A percentile compares a stretch with the other conserved stretches of the same genome.
Evolutionary conservation across 495 filamentous ascomycete species (phyloP).

Genomic region (Penicillium steckii): DNA sequence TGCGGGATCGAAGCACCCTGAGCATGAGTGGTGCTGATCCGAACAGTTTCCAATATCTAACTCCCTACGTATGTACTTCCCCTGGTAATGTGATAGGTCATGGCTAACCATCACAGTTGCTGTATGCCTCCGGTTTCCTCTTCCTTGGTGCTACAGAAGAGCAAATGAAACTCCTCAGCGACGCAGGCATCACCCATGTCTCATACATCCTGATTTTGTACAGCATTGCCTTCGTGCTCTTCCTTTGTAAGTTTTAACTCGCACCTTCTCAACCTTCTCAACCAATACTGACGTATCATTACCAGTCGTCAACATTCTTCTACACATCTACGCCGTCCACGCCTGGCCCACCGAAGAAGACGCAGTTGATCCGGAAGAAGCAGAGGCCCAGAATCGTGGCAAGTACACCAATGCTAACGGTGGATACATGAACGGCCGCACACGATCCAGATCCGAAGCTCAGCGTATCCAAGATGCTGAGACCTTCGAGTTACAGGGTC

Average conservation of each 20-base stretch:
- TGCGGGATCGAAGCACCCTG: slow-evolving; percentile 65
- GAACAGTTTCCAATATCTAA: slow-evolving; percentile 90
- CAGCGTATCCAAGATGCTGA: slow-evolving; percentile 69
- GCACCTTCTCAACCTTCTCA: background rate
- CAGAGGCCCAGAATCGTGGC: slow-evolving; percentile 1
- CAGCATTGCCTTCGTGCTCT: slow-evolving; percentile 85
- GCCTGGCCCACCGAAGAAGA: slow-evolving; percentile 48
- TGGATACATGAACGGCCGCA: slow-evolving; percentile 55
- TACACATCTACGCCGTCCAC: slow-evolving; percentile 74
- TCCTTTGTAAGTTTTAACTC: slow-evolving; percentile 62
- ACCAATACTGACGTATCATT: background rate
- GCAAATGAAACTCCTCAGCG: slow-evolving; percentile 76
- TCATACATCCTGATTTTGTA: slow-evolving; percentile 89
- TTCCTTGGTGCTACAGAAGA: slow-evolving; percentile 98
- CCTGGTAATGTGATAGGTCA: background rate
- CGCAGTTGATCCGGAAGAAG: slow-evolving; percentile 17
- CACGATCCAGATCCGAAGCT: slow-evolving; percentile 42
- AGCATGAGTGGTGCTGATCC: slow-evolving; percentile 59
- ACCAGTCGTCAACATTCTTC: slow-evolving; percentile 74
- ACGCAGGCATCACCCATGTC: slow-evolving; percentile 78
- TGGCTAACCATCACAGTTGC: slow-evolving; percentile 56
- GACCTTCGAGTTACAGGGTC: slow-evolving; percentile 85
- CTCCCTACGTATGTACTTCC: slow-evolving; percentile 72
- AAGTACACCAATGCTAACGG: slow-evolving; percentile 22
- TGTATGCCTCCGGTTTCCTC: slow-evolving; percentile 91